Evolutionary conservation across 495 filamentous ascomycete genomes (phyloP).

Genomic region (Penicillium maclennaniae): DNA sequence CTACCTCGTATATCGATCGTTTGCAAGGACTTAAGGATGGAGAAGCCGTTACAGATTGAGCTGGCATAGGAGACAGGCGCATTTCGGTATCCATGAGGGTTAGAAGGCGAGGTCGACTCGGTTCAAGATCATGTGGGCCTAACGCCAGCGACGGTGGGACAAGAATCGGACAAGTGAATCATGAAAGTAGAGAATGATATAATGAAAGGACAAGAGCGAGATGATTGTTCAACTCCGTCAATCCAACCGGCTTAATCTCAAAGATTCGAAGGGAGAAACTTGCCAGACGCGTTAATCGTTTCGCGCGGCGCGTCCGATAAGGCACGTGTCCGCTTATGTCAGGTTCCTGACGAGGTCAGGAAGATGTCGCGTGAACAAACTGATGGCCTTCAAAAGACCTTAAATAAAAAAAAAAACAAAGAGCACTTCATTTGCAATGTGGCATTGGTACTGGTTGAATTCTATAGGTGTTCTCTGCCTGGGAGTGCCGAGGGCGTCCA

Average conservation of each 20-base stretch:
- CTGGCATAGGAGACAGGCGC: slow-evolving; percentile 18
- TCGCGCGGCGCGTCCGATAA: slow-evolving; percentile 28
- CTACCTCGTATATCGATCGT: slow-evolving; percentile 31
- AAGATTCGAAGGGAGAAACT: slow-evolving; percentile 5
- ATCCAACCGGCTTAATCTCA: background rate
- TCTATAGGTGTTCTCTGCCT: background rate
- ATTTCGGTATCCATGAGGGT: slow-evolving; percentile 9
- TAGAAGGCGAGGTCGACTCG: background rate
- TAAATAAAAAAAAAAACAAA: background rate
- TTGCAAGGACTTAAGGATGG: slow-evolving; percentile 23
- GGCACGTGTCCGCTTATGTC: slow-evolving; percentile 22
- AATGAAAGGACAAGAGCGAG: background rate
- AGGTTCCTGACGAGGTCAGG: background rate
- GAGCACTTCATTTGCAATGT: background rate
- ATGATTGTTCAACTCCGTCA: background rate
- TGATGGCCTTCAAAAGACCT: background rate
- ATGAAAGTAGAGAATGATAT: background rate
- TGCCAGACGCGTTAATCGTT: slow-evolving; percentile 24
- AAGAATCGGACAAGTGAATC: background rate
- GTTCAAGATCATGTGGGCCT: background rate
- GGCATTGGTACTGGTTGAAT: background rate
- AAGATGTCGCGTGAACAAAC: background rate
- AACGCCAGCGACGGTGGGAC: background rate
- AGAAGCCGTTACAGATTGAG: slow-evolving; percentile 12
- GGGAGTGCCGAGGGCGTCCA: background rate